Evolutionary conservation across 2,329 filamentous ascomycete species (phyloP).

Genomic region (Aspergillus sp.): DNA sequence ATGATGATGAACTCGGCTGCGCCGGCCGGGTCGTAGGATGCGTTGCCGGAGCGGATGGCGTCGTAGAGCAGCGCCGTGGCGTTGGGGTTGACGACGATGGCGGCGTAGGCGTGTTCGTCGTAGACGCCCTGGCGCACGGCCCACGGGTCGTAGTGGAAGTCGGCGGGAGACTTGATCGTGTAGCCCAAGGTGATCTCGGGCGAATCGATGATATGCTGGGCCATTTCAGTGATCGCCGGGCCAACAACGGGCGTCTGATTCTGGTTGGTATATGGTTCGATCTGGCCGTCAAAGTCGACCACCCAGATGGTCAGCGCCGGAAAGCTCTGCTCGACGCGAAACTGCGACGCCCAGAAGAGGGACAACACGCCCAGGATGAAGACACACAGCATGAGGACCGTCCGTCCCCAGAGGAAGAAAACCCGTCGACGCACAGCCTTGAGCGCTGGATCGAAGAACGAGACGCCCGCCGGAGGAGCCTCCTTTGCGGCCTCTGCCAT

Average conservation of each 20-base stretch:
- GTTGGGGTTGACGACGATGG: constrained; percentile 62
- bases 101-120: constrained; percentile 59
- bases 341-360: constrained; percentile 62
- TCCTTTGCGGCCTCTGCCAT: constrained; percentile 11
- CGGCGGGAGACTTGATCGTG: constrained; percentile 45
- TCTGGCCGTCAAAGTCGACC: constrained; percentile 62
- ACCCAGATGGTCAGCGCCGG: constrained; percentile 54
- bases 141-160: constrained; percentile 57
- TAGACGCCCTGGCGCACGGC: constrained; percentile 60
- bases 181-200: constrained; percentile 50
- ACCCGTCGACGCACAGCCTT: constrained; percentile 20
- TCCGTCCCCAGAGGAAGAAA: constrained; percentile 24
- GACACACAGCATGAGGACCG: constrained; percentile 47
- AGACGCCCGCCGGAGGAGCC: constrained; percentile 19
- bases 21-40: constrained; percentile 60
- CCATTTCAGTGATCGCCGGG: constrained; percentile 50
- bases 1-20: constrained; percentile 58
- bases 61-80: constrained; percentile 58
- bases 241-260: constrained; percentile 52
- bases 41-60: constrained; percentile 55
- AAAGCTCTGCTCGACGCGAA: constrained; percentile 50
- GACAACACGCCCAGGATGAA: constrained; percentile 59
- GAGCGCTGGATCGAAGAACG: constrained; percentile 28
- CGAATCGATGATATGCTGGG: constrained; percentile 43
- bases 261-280: constrained; percentile 51